Conservation (phyloP, 495 filamentous ascomycete genomes). For the Neurospora sp. region DNA sequence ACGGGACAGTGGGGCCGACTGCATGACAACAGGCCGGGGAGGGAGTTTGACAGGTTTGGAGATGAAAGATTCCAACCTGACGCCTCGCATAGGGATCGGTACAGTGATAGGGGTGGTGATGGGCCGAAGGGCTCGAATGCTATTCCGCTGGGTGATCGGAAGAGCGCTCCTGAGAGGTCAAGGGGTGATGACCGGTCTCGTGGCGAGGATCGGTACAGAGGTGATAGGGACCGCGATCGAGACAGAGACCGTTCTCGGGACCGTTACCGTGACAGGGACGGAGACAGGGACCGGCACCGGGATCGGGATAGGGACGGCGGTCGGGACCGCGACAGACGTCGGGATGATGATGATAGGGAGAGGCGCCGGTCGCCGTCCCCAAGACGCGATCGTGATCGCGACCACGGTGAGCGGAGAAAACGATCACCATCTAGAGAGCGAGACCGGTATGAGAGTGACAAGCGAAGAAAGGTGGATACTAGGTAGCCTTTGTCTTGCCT, state of each 20-base stretch:
- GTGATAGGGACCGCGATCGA: constrained; percentile 20
- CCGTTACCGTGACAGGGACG: constrained; percentile 18
- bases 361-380: constrained; percentile 16
- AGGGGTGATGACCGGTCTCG: constrained; percentile 14
- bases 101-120: constrained; percentile 16
- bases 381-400: constrained; percentile 8
- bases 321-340: constrained; percentile 24
- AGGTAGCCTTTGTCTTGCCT: constrained; percentile 9
- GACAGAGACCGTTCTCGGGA: constrained; percentile 14
- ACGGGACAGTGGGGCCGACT: constrained; percentile 73
- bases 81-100: constrained; percentile 23
- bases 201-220: constrained; percentile 4
- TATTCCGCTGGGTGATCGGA: constrained; percentile 48
- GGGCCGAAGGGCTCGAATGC: constrained; percentile 50
- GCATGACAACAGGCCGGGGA: constrained; percentile 39
- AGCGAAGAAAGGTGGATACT: constrained; percentile 52
- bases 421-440: constrained; percentile 53
- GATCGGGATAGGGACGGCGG: constrained; percentile 9
- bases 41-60: constrained; percentile 33
- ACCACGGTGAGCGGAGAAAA: constrained; percentile 45
- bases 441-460: constrained; percentile 50
- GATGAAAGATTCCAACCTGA: constrained; percentile 72
- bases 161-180: constrained; percentile 30
- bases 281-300: constrained; percentile 17
- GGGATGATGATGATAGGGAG: constrained; percentile 17